Evolutionary conservation across 2,329 filamentous ascomycete genomes (phyloP).

Genomic region (Purpureocillium lavendulum): DNA sequence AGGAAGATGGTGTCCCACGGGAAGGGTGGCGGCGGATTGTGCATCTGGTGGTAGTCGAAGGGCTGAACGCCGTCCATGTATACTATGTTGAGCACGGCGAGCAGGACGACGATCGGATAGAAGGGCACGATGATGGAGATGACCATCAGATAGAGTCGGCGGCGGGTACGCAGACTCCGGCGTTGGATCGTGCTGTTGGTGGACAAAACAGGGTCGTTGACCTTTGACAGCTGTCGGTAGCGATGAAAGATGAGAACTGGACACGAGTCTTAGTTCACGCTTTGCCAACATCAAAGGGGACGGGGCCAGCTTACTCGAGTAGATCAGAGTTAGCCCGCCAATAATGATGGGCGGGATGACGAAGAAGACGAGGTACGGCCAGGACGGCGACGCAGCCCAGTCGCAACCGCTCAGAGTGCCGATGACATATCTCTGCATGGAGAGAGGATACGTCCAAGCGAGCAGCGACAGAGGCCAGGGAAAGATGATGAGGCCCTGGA

Average conservation of each 20-base stretch:
- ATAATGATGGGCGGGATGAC: constrained; percentile 35
- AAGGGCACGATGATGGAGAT: constrained; percentile 43
- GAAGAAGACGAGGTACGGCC: constrained; percentile 41
- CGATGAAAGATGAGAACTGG: constrained; percentile 38
- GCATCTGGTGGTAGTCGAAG: constrained; percentile 34
- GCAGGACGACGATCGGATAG: constrained; percentile 35
- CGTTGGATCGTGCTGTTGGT: constrained; percentile 29
- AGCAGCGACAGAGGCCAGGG: constrained; percentile 42
- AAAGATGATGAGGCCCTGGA: constrained; percentile 48
- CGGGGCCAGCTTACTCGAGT: constrained; percentile 33
- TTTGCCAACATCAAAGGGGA: background rate
- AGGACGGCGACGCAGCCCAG: constrained; percentile 33
- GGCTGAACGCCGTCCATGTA: constrained; percentile 16
- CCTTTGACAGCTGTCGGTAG: constrained; percentile 36
- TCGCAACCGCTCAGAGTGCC: constrained; percentile 42
- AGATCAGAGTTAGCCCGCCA: constrained; percentile 33
- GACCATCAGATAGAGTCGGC: constrained; percentile 48
- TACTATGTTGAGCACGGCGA: constrained; percentile 32
- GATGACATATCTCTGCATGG: constrained; percentile 39
- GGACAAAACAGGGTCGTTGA: constrained; percentile 29
- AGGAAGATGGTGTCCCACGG: constrained; percentile 41
- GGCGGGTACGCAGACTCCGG: constrained; percentile 38
- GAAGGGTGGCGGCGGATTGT: constrained; percentile 24
- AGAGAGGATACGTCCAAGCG: constrained; percentile 37
- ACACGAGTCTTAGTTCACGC: background rate